Conservation (phyloP, 768 basidiomycete genomes). For the Tephrocybe sp. region DNA sequence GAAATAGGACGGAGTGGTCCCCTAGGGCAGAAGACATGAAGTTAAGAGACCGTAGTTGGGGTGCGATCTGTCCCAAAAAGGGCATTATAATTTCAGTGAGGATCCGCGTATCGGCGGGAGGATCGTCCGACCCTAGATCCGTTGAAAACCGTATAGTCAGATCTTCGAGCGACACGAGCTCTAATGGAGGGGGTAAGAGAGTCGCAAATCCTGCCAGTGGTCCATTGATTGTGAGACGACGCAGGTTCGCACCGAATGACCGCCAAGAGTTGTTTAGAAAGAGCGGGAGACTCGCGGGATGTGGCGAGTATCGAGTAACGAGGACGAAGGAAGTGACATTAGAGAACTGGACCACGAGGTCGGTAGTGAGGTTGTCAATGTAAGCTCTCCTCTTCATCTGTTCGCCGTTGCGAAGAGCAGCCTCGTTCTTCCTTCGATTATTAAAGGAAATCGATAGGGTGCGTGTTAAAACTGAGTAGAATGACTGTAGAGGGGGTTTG, state of each 20-base stretch:
- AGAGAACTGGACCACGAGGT: constrained; percentile 7
- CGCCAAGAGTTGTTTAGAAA: constrained; percentile 12
- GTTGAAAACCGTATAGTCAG: constrained; percentile 11
- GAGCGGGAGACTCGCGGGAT: constrained; percentile 6
- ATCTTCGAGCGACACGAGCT: constrained; percentile 5
- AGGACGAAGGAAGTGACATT: constrained; percentile 13
- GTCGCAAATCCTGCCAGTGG: constrained; percentile 8
- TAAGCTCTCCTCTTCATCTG: neutral
- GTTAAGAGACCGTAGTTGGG: constrained; percentile 5
- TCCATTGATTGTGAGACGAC: constrained; percentile 11
- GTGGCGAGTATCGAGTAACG: constrained; percentile 11
- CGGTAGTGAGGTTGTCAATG: constrained; percentile 8
- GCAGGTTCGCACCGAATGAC: constrained; percentile 10
- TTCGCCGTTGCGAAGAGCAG: neutral
- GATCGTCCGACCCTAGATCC: constrained; percentile 8
- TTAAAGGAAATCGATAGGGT: neutral
- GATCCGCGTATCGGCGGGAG: neutral
- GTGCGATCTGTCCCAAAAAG: constrained; percentile 4
- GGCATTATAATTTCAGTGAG: constrained; percentile 2
- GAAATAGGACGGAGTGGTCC: constrained; percentile 13
- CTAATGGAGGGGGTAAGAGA: constrained; percentile 6
- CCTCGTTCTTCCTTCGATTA: neutral
- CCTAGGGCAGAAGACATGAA: constrained; percentile 12
- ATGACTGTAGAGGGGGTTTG: constrained; percentile 1
- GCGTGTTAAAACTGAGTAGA: neutral